phyloP scores from a whole-genome alignment of 2,329 filamentous ascomycete genomes.

The Colletotrichum sp. region DNA sequence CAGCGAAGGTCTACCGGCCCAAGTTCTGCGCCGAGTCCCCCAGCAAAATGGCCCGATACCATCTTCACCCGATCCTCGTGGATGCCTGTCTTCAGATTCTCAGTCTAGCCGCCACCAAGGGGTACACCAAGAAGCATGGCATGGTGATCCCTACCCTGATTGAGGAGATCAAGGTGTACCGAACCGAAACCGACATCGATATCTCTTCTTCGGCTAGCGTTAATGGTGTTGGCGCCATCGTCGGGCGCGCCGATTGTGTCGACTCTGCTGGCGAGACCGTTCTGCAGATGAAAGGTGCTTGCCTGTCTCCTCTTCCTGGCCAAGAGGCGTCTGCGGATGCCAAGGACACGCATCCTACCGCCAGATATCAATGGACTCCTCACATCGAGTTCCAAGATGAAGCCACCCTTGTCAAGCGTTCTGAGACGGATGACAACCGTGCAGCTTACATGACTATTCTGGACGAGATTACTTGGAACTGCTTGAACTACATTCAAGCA shows the following conservation, averaged over 20 bases:
- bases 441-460: conserved; percentile 22
- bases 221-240: conserved; percentile 22
- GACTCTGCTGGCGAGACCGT: neutral
- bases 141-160: neutral
- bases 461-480: conserved; percentile 34
- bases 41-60: conserved; percentile 24
- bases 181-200: neutral
- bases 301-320: conserved; percentile 22
- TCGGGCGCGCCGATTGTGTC: neutral
- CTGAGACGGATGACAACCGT: conserved; percentile 5
- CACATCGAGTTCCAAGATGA: conserved; percentile 34
- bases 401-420: conserved; percentile 21
- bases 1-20: conserved; percentile 13
- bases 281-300: neutral
- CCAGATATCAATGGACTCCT: conserved; percentile 33
- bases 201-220: conserved; percentile 22
- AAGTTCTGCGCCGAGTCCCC: neutral
- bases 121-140: neutral
- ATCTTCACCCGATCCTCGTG: conserved; percentile 42
- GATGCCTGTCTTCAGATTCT: conserved; percentile 37
- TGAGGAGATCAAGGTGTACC: neutral
- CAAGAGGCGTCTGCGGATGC: neutral
- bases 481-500: conserved; percentile 26
- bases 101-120: conserved; percentile 23
- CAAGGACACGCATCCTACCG: conserved; percentile 29